phyloP scores from a whole-genome alignment of 1,139 yeast species.

The Pneumocystis wakefieldiae region DNA sequence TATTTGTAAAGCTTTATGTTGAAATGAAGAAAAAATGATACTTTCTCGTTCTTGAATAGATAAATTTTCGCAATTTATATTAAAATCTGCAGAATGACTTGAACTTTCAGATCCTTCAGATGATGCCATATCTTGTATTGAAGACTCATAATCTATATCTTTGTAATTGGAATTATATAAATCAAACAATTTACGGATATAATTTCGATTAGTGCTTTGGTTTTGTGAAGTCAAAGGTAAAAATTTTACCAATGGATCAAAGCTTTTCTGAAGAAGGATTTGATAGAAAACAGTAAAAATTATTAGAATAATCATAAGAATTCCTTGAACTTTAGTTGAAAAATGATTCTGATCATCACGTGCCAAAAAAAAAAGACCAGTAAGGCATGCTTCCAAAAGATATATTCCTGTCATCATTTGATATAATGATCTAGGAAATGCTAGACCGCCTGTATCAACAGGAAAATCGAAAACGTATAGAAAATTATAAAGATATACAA shows the following conservation, averaged over 20 bases:
- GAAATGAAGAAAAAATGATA: constrained; percentile 27
- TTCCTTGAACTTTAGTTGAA: constrained; percentile 15
- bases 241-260: constrained; percentile 45
- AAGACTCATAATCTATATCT: neutral
- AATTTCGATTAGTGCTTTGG: constrained; percentile 9
- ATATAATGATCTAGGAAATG: constrained; percentile 74
- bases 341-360: constrained; percentile 92
- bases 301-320: constrained; percentile 48
- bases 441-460: constrained; percentile 66
- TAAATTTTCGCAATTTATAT: constrained; percentile 6
- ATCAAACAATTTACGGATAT: constrained; percentile 5
- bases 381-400: constrained; percentile 67
- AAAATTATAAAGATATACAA: constrained; percentile 69
- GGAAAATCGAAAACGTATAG: constrained; percentile 53
- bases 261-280: constrained; percentile 43
- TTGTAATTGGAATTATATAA: neutral
- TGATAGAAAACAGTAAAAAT: constrained; percentile 55
- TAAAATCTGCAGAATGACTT: constrained; percentile 5
- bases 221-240: constrained; percentile 48
- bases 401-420: constrained; percentile 82
- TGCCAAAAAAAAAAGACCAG: constrained; percentile 77
- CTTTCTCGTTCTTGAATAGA: constrained; percentile 10
- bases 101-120: neutral
- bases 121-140: constrained; percentile 1
- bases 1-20: constrained; percentile 55